A percentile compares a stretch with the other conserved stretches of the same genome.
These are phyloP conservation scores for Podila epicladia DNA, from an alignment of 192 early-diverging fungal genomes.

Conservation along the genomic window DNA sequence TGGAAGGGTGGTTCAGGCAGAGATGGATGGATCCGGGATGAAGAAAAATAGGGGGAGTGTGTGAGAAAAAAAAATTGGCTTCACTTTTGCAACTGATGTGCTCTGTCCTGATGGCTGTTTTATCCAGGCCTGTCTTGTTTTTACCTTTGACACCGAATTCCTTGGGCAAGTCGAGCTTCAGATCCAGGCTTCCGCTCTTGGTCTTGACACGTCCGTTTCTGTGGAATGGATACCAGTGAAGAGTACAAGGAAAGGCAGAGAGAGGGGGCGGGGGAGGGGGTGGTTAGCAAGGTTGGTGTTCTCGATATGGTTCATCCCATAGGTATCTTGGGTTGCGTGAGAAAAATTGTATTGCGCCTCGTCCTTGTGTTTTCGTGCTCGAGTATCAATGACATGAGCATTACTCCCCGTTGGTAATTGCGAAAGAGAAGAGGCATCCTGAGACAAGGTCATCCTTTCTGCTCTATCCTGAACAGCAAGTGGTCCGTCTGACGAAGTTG, in stretches of 20 bases:
- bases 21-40: not conserved
- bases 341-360: constrained; percentile 13
- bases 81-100: not conserved
- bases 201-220: constrained; percentile 65
- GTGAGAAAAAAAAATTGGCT: not conserved
- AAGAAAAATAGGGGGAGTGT: not conserved
- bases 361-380: too few species aligned
- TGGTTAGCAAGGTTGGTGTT: not conserved
- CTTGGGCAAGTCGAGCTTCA: constrained; percentile 65
- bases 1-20: not conserved
- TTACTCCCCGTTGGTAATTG: too few species aligned
- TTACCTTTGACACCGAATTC: constrained; percentile 53
- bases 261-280: too few species aligned
- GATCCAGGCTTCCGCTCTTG: constrained; percentile 59
- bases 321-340: constrained; percentile 4
- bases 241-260: too few species aligned
- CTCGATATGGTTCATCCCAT: not conserved
- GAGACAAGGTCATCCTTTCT: not conserved
- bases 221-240: not conserved
- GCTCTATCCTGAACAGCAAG: not conserved
- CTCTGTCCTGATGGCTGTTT: not conserved
- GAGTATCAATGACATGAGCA: too few species aligned
- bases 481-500: not conserved
- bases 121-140: not conserved
- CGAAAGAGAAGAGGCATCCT: not conserved